These are phyloP conservation scores for Nemania abortiva DNA, from an alignment of 2,329 filamentous ascomycete genomes.

Conservation along the genomic window DNA sequence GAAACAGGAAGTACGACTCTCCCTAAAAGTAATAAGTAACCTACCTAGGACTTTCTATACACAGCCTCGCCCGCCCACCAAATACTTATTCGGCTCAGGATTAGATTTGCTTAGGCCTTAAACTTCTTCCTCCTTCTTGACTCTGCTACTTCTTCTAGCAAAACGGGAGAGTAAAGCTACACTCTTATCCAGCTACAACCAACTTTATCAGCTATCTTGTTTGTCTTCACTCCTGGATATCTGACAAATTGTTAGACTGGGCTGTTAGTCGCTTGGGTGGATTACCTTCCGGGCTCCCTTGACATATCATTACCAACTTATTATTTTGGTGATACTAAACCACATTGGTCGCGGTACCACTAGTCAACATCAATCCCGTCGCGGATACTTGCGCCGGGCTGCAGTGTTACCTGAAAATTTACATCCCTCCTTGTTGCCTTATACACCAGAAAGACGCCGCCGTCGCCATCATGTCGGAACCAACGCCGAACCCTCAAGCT, in stretches of 20 bases:
- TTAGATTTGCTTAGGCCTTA: background rate
- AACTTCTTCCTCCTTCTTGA: background rate
- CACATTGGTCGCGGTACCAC: background rate
- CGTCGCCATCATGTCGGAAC: slow-evolving; percentile 45
- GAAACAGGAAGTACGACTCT: background rate
- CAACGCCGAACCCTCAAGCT: slow-evolving; percentile 48
- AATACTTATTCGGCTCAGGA: background rate
- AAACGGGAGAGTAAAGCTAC: background rate
- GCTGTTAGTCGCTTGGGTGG: slow-evolving; percentile 1
- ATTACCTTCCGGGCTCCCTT: slow-evolving; percentile 11
- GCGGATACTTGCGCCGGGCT: slow-evolving; percentile 32
- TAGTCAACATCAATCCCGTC: slow-evolving; percentile 17
- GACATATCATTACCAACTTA: background rate
- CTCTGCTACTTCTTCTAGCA: background rate
- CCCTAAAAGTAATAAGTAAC: slow-evolving; percentile 1
- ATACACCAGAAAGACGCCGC: slow-evolving; percentile 24
- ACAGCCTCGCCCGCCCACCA: background rate
- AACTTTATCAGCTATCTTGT: background rate
- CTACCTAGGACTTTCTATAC: slow-evolving; percentile 10
- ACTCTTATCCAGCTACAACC: background rate
- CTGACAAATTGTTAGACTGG: slow-evolving; percentile 19
- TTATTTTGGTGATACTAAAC: background rate
- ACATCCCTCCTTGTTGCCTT: background rate
- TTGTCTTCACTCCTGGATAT: slow-evolving; percentile 1
- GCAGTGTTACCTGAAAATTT: slow-evolving; percentile 25